Base-by-base conservation (phyloP, 768 basidiomycete genomes). In the Phylloporus sp. region DNA sequence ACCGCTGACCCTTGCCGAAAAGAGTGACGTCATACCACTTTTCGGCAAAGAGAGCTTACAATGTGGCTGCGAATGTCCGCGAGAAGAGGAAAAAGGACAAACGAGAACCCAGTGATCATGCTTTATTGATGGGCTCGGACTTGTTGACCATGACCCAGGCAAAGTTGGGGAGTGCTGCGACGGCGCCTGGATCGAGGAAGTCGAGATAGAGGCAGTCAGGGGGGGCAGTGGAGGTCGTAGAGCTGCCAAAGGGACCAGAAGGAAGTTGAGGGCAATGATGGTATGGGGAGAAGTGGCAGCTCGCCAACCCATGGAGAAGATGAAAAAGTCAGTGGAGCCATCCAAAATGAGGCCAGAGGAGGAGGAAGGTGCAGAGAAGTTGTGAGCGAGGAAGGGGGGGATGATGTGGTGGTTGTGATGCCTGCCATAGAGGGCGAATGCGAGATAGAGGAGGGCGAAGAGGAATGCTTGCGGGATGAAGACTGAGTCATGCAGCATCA, bases 51-150 rank as follows among this genome's bases (percentile, higher is more conserved):
- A n/a, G n/a, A n/a, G n/a, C n/a, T n/a, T n/a, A n/a, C n/a, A n/a
- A n/a, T n/a, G n/a, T n/a, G n/a, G n/a, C n/a, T n/a, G 90, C 84
- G 66, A 93, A 91, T 0, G 86, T 87, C 90, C 92, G 61, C 17
- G 31, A 21, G 32, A 7, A n/a, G 35, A 11, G 40, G 44, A 35
- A 39, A 44, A 45, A 37, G 6, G n/a, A 74, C 84, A 60, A 48
- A 95, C 92, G 64, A 94, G 66, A 63, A 95, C 93, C 89, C 90
- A 96, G 52, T 92, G 78, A 47, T 74, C 67, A 45, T 81, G 73
- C 65, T 81, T 84, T 58, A 90, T 78, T 70, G 46, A 76, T 68
- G 51, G 94, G 72, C 54, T 90, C 86, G 47, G 84, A 79, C 71
- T 94, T 96, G 27, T 79, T 75, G 22, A 92, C 83, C 44, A 93